Conservation (phyloP, 2,329 filamentous ascomycete species). For the Mollisia scopiformis region DNA sequence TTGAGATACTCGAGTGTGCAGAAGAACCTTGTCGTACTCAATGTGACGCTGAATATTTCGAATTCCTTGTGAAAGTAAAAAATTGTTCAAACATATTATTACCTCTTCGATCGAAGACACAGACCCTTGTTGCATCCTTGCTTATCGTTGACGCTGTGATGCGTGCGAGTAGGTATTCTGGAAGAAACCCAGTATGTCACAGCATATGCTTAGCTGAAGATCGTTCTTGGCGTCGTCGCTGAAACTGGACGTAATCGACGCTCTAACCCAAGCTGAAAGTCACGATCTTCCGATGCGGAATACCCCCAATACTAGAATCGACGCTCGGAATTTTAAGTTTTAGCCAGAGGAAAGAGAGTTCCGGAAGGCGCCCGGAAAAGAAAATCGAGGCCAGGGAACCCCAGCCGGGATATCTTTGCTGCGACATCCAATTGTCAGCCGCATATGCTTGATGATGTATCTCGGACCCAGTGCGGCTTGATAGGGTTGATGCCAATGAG, state of each 20-base stretch:
- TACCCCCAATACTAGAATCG: no score
- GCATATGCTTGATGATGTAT: constrained; percentile 2
- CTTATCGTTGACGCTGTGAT: no score
- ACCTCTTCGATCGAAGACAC: not conserved
- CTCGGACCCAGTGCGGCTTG: not conserved
- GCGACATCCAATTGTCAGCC: not conserved
- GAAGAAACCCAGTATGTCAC: not conserved
- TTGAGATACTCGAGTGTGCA: no score
- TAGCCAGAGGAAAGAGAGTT: not conserved
- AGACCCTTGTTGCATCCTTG: not conserved
- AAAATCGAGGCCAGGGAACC: no score
- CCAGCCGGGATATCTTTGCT: no score
- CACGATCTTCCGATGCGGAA: no score
- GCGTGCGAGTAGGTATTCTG: no score
- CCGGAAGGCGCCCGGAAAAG: not conserved
- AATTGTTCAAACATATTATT: not conserved
- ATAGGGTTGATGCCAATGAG: not conserved
- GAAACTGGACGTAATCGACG: no score
- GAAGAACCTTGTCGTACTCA: not conserved
- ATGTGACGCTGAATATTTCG: not conserved
- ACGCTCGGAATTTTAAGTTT: not conserved
- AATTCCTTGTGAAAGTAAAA: not conserved
- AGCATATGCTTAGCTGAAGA: not conserved
- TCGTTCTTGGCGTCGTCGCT: no score
- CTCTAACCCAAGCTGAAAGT: no score